Percentiles rank a stretch among this genome's conserved stretches.
Conservation (phyloP, 148 eudicot species). For the Simmondsia chinensis region DNA sequence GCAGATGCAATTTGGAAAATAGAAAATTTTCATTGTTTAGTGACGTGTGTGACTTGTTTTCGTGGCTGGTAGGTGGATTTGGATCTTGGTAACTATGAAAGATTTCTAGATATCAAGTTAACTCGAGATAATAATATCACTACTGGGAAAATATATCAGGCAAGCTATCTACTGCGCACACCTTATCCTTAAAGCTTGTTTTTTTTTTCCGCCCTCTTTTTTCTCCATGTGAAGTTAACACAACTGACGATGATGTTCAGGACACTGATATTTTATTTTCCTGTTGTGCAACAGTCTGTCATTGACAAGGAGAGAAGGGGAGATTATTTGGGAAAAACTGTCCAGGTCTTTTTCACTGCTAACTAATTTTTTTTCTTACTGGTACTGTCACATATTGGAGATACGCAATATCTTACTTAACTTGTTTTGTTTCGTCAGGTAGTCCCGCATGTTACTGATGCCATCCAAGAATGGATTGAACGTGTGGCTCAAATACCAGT, state of each 20-base stretch:
- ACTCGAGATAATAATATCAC: slow-evolving; percentile 90
- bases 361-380: neutral
- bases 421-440: slow-evolving; percentile 37
- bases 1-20: neutral
- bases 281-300: slow-evolving; percentile 46
- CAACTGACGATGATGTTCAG: slow-evolving; percentile 4
- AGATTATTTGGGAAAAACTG: slow-evolving; percentile 91
- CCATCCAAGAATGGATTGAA: slow-evolving; percentile 95
- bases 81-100: slow-evolving; percentile 96
- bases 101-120: slow-evolving; percentile 77
- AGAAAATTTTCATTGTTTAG: neutral
- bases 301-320: slow-evolving; percentile 92
- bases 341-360: slow-evolving; percentile 48
- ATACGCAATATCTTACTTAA: slow-evolving; percentile 1
- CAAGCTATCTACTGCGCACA: slow-evolving; percentile 10
- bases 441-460: slow-evolving; percentile 96
- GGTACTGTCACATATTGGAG: neutral
- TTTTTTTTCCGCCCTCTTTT: neutral
- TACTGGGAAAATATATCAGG: slow-evolving; percentile 94
- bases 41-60: neutral
- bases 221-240: neutral
- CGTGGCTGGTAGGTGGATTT: slow-evolving; percentile 68
- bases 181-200: slow-evolving; percentile 6
- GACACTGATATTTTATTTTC: neutral
- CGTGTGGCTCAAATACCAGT: slow-evolving; percentile 84